Percentiles rank a stretch among this genome's conserved stretches.
phyloP scores from a whole-genome alignment of 2,329 filamentous ascomycete genomes.

The Hypomyces perniciosus region DNA sequence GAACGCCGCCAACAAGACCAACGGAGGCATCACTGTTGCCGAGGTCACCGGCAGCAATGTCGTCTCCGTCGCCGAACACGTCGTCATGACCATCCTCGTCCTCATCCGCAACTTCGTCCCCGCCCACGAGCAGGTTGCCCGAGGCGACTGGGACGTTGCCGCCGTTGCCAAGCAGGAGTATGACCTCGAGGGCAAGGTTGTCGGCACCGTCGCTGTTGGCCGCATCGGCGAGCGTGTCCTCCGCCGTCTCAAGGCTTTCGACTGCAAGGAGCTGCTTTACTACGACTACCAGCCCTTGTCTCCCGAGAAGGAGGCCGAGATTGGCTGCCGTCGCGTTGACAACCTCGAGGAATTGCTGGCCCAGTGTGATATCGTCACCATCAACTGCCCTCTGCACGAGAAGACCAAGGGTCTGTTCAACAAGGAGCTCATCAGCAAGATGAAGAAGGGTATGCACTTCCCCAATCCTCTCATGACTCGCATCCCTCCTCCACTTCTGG shows the following conservation, averaged over 20 bases:
- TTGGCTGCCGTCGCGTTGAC: constrained; percentile 86
- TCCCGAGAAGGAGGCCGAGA: constrained; percentile 85
- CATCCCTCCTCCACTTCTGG: not conserved
- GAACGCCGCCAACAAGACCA: constrained; percentile 95
- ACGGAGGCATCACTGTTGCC: constrained; percentile 92
- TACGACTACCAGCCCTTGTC: constrained; percentile 96
- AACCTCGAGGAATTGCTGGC: constrained; percentile 86
- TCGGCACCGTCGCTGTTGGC: constrained; percentile 94
- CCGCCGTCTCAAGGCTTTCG: constrained; percentile 90
- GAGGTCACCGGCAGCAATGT: constrained; percentile 99
- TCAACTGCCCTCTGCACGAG: constrained; percentile 99
- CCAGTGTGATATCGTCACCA: constrained; percentile 96
- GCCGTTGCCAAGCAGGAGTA: constrained; percentile 97
- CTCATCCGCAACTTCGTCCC: constrained; percentile 98
- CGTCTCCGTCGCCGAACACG: constrained; percentile 97
- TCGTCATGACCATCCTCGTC: constrained; percentile 95
- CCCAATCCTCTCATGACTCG: not conserved
- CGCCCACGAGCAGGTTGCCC: constrained; percentile 86
- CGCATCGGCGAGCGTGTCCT: constrained; percentile 98
- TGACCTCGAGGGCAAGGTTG: constrained; percentile 94
- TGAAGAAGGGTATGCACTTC: constrained; percentile 74
- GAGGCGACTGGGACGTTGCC: constrained; percentile 92
- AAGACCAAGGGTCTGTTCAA: constrained; percentile 96
- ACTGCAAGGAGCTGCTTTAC: constrained; percentile 99
- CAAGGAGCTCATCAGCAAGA: constrained; percentile 97